These are phyloP conservation scores for Fraxinus quadrangulata DNA, from an alignment of 257 asterid species.

Conservation along the genomic window DNA sequence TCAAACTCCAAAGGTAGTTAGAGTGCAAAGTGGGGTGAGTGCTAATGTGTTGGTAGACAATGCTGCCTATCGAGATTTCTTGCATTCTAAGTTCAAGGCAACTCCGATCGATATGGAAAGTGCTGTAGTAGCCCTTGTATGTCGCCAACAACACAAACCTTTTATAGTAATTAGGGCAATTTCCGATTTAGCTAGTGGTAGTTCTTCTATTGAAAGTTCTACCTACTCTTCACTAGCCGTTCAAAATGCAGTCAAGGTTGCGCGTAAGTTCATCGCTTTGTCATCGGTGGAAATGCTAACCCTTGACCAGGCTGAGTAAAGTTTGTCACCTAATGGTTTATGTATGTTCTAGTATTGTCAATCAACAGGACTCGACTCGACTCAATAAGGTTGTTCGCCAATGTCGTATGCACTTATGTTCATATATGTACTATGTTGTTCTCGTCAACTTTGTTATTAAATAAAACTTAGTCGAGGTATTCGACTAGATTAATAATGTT, in stretches of 20 bases:
- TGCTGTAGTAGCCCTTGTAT: slow-evolving; percentile 32
- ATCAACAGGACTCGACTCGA: no score
- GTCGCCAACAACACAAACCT: slow-evolving; percentile 30
- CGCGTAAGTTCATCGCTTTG: slow-evolving; percentile 8
- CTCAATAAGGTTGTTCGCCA: no score
- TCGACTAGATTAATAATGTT: no score
- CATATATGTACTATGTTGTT: no score
- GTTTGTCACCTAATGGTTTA: no score
- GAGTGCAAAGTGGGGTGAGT: slow-evolving; percentile 30
- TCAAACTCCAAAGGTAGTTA: slow-evolving; percentile 10
- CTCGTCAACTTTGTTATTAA: no score
- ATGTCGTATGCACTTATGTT: no score
- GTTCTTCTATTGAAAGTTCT: slow-evolving; percentile 27
- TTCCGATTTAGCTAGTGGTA: slow-evolving; percentile 34
- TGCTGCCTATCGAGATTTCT: slow-evolving; percentile 27
- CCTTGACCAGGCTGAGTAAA: not conserved
- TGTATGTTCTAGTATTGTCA: not conserved
- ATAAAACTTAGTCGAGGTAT: no score
- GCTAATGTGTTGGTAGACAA: slow-evolving; percentile 31
- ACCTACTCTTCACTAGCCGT: slow-evolving; percentile 30
- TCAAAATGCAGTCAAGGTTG: slow-evolving; percentile 19
- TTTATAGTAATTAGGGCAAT: slow-evolving; percentile 27
- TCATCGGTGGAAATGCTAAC: no score
- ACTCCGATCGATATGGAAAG: slow-evolving; percentile 38
- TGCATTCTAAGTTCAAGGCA: slow-evolving; percentile 32